Evolutionary conservation across 176 grass and related monocot genomes (phyloP).

Genomic region (Chloris gayana): DNA sequence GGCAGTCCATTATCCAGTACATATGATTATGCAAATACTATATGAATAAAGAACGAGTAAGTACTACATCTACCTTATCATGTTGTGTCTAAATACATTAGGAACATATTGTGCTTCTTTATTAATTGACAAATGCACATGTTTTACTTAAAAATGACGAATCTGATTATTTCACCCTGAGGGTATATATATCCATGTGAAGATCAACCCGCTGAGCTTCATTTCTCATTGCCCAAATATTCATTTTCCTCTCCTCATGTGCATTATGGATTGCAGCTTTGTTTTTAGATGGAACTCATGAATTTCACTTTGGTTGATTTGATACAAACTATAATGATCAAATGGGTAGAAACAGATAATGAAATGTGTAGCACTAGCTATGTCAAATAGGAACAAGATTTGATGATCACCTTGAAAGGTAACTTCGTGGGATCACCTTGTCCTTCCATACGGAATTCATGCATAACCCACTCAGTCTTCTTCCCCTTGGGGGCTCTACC

Average conservation of each 20-base stretch:
- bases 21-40: constrained; percentile 5
- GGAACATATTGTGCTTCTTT: not conserved
- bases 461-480: constrained; percentile 99
- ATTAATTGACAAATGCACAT: not conserved
- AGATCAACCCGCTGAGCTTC: not conserved
- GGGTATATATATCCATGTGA: not conserved
- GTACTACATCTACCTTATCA: constrained; percentile 4
- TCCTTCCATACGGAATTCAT: constrained; percentile 82
- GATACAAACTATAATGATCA: not conserved
- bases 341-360: not conserved
- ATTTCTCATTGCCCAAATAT: not conserved
- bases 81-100: not conserved
- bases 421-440: constrained; percentile 51
- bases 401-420: constrained; percentile 51
- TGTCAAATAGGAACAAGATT: not conserved
- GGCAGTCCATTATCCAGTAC: constrained; percentile 27
- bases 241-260: not conserved
- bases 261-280: not conserved
- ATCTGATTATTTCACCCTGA: not conserved
- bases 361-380: not conserved
- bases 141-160: not conserved
- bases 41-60: not conserved
- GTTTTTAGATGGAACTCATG: not conserved
- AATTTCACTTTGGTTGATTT: not conserved
- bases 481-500: constrained; percentile 90